Evolutionary conservation across 441 rosid species (phyloP), one percentile per base, ranked within the genome.

Genomic region (Aquilaria agallochum): DNA sequence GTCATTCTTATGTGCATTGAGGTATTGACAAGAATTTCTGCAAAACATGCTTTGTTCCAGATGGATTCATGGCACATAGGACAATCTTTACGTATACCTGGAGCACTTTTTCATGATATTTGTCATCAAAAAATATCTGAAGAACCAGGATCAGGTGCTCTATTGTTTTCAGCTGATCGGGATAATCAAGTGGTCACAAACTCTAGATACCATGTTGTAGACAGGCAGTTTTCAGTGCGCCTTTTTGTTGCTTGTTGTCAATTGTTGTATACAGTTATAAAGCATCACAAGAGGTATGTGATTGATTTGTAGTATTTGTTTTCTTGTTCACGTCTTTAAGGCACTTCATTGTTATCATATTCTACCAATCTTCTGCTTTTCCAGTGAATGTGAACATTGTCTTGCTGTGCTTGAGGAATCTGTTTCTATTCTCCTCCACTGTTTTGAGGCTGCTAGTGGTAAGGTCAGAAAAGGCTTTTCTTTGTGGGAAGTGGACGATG

Each of bases 1-100:
- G 88, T 86, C 64, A 76, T 90, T 73, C 93, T 89, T 60, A 92
- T 92, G 98, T 88, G 91, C 74, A 79, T 88, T 69, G 92, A 89
- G 82, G 89, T 89, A 40, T 78, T 95, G 74, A 85, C 83, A 59
- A 86, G 90, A 83, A 67, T 88, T 72, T 83, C 82, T 64, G 93
- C 90, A 70, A 92, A 90, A 71, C 87, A 71, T 62, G 81, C 84
- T 58, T 69, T 82, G 68, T 88, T 85, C 74, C 79, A 73, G 63
- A 72, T 95, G 90, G 82, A 88, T 69, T 71, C 89, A 20, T 92
- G 87, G 75, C 98, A 89, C 65, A 70, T 92, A 62, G 84, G 81
- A 63, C 96, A 88, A 70, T 80, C 85, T 64, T 62, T 95, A 73
- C 87, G 68, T 46, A 71, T 88, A 53, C 92, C 98, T 27, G 92